Evolutionary conservation across 257 asterid genomes (phyloP).

Genomic region (Petunia secreta): DNA sequence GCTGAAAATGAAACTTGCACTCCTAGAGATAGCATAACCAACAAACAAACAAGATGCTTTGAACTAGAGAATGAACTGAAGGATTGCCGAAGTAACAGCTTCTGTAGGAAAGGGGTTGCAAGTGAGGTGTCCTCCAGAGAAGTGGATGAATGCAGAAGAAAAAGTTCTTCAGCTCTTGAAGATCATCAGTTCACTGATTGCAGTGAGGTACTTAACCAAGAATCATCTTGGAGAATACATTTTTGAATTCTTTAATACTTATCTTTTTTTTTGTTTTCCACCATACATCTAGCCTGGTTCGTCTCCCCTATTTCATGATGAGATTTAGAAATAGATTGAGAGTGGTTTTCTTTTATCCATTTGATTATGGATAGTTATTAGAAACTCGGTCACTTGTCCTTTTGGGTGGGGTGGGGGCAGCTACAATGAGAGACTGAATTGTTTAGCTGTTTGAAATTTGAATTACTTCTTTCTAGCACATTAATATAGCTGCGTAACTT

Average conservation of each 20-base stretch:
- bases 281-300: not conserved
- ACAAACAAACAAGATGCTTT: conserved; percentile 45
- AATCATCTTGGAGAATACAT: conserved; percentile 1
- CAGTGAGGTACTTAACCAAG: conserved; percentile 44
- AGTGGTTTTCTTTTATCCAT: not conserved
- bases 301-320: conserved; percentile 10
- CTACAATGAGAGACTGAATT: not conserved
- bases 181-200: conserved; percentile 34
- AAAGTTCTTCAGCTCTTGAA: conserved; percentile 30
- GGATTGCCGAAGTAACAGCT: conserved; percentile 46
- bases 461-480: not conserved
- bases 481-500: not conserved
- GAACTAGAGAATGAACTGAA: conserved; percentile 61
- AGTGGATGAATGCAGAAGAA: conserved; percentile 34
- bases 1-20: conserved; percentile 56
- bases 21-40: conserved; percentile 53
- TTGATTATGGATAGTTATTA: not conserved
- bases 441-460: conserved; percentile 4
- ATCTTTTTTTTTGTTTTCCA: not conserved
- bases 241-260: not conserved
- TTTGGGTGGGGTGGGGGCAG: not conserved
- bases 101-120: conserved; percentile 40
- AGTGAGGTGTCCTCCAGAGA: conserved; percentile 32
- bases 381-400: not conserved
- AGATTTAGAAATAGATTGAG: not conserved